Evolutionary conservation across 1,139 yeast genomes (phyloP).

Genomic region (Wickerhamomyces sp.): DNA sequence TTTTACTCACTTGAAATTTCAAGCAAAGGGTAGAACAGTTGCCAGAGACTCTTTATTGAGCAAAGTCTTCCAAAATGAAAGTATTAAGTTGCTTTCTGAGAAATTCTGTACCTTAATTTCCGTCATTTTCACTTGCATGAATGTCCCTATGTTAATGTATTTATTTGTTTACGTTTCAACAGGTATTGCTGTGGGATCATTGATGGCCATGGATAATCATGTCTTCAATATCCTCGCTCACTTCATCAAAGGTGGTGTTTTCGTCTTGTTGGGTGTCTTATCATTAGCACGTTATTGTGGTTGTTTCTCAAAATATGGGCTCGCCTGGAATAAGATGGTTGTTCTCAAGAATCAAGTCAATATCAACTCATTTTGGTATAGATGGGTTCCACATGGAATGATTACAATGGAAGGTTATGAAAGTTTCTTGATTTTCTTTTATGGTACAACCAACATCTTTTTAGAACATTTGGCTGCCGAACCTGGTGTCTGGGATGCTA

Average conservation of each 20-base stretch:
- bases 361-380: slow-evolving; percentile 31
- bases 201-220: slow-evolving; percentile 59
- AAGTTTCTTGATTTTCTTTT: slow-evolving; percentile 70
- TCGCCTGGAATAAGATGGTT: slow-evolving; percentile 81
- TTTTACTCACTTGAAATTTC: slow-evolving; percentile 6
- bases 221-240: slow-evolving; percentile 88
- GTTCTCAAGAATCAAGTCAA: slow-evolving; percentile 32
- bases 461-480: slow-evolving; percentile 77
- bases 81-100: slow-evolving; percentile 29
- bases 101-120: slow-evolving; percentile 35
- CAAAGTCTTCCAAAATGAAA: slow-evolving; percentile 27
- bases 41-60: slow-evolving; percentile 29
- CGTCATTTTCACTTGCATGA: slow-evolving; percentile 46
- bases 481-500: slow-evolving; percentile 83
- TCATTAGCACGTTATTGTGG: slow-evolving; percentile 86
- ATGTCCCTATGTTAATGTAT: slow-evolving; percentile 62
- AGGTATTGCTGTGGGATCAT: slow-evolving; percentile 70
- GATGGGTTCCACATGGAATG: slow-evolving; percentile 44
- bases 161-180: slow-evolving; percentile 59
- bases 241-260: slow-evolving; percentile 93
- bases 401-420: slow-evolving; percentile 85
- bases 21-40: slow-evolving; percentile 4
- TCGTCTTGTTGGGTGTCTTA: slow-evolving; percentile 67
- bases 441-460: slow-evolving; percentile 84
- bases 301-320: slow-evolving; percentile 65